Evolutionary conservation across 345 rosid genomes (phyloP), one percentile per base, ranked within the genome.

Genomic region (Gossypium anomalum): DNA sequence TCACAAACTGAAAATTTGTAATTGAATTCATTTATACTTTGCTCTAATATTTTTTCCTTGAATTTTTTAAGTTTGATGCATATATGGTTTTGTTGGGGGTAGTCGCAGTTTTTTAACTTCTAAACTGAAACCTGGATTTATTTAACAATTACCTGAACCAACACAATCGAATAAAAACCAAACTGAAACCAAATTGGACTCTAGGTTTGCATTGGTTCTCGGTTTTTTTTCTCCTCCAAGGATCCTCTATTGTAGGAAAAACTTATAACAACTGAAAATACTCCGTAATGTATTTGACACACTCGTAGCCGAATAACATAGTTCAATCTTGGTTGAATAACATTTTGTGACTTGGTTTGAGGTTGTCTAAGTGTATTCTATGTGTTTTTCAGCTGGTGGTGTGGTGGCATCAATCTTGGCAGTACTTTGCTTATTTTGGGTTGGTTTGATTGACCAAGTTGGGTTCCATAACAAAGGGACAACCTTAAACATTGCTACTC

Each of bases 361-460:
- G 58, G 41, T 34, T 12, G 44, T 72, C 76, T 71, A 9, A 62
- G 19, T 34, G 20, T 69, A 27, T 67, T 41, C 51, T 61, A 57
- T 73, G 5, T 27, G 9, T 53, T 47, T 64, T 78, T 78, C 88
- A 93, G 99, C 92, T 47, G 99, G 99, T 55, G 99, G 99, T 75
- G 99, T 95, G 48, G 74, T 95, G 75, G 98, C 99, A 72, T 93
- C 99, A 38, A 78, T 88, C 34, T 34, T 86, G 82, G 97, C 87
- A 71, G 97, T 95, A 73, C 61, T 90, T 34, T 95, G 94, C 84
- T 85, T 95, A 87, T 88, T 89, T 69, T 95, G 99, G 98, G 86
- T 79, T 73, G 99, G 98, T 64, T 67, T 93, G 62, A 91, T 93
- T 19, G 97, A 95, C 80, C 60, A 89, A 1, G 90, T 93, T 67